A percentile compares a stretch with the other conserved stretches of the same genome.
Evolutionary conservation across 768 basidiomycete genomes (phyloP).

Genomic region (Pulveroboletus sp.): DNA sequence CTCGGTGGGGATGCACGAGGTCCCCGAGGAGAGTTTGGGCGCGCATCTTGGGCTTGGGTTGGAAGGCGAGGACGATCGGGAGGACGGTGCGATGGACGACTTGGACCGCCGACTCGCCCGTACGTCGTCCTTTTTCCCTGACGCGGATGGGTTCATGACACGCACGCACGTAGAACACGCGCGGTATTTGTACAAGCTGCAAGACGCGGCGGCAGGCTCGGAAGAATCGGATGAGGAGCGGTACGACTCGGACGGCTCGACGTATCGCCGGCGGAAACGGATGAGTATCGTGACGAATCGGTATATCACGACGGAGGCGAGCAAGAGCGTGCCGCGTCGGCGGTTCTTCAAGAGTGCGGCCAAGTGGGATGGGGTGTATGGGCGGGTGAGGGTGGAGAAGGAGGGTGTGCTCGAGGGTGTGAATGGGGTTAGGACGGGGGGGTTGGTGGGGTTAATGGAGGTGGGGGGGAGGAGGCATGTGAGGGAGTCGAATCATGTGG

Average conservation of each 20-base stretch:
- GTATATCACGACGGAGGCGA: constrained; percentile 46
- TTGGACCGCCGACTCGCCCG: constrained; percentile 71
- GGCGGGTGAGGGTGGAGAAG: constrained; percentile 22
- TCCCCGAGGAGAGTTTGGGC: constrained; percentile 68
- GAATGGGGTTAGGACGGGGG: constrained; percentile 12
- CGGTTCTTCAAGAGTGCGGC: constrained; percentile 57
- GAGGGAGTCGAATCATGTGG: constrained; percentile 12
- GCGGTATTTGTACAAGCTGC: constrained; percentile 60
- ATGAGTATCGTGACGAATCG: constrained; percentile 70
- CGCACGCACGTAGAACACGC: constrained; percentile 50
- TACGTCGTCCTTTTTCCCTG: no score
- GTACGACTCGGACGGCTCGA: constrained; percentile 50
- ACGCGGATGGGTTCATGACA: no score
- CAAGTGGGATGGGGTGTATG: constrained; percentile 33
- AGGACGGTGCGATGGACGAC: constrained; percentile 48
- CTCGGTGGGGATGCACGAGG: constrained; percentile 81
- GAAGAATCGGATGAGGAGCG: constrained; percentile 50
- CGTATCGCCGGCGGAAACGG: constrained; percentile 43
- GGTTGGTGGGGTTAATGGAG: constrained; percentile 25
- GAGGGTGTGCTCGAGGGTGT: constrained; percentile 19
- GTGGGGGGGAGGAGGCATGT: constrained; percentile 17
- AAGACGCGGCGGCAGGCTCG: constrained; percentile 45
- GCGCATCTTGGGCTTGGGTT: constrained; percentile 64
- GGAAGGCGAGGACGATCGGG: constrained; percentile 39
- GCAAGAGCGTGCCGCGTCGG: constrained; percentile 36